phyloP scores from a whole-genome alignment of 768 basidiomycete genomes.

The Boletus bicolor region DNA sequence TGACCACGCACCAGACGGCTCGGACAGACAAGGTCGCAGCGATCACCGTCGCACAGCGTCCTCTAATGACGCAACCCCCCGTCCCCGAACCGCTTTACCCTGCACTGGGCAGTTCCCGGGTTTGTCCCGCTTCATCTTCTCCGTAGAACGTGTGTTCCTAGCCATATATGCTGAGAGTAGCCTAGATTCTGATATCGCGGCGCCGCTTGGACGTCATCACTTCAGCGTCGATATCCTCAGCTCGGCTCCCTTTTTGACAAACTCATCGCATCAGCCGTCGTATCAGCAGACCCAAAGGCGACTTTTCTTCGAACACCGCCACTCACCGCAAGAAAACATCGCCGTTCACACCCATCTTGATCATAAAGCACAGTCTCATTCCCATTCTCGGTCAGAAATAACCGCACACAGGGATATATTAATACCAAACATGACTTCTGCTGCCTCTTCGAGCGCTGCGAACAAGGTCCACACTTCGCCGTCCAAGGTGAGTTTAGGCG shows the following conservation, averaged over 20 bases:
- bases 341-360: slow-evolving; percentile 28
- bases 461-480: slow-evolving; percentile 34
- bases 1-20: slow-evolving; percentile 4
- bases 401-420: slow-evolving; percentile 19
- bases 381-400: slow-evolving; percentile 38
- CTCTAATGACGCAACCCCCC: slow-evolving; percentile 50
- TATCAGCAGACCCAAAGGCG: slow-evolving; percentile 35
- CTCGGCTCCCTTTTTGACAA: slow-evolving; percentile 13
- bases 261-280: slow-evolving; percentile 19
- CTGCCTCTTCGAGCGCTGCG: slow-evolving; percentile 22
- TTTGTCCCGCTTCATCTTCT: slow-evolving; percentile 15
- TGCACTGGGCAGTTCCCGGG: slow-evolving; percentile 16
- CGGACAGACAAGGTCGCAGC: slow-evolving; percentile 10
- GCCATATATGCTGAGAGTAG: slow-evolving; percentile 9
- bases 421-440: slow-evolving; percentile 25
- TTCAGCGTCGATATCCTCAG: slow-evolving; percentile 5
- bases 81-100: slow-evolving; percentile 36
- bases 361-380: slow-evolving; percentile 36
- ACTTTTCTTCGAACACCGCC: slow-evolving; percentile 37
- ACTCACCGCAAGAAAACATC: slow-evolving; percentile 34
- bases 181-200: slow-evolving; percentile 12
- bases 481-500: slow-evolving; percentile 31
- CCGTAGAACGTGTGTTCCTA: neutral
- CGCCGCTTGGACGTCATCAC: slow-evolving; percentile 10
- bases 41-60: slow-evolving; percentile 35